phyloP scores from a whole-genome alignment of 2,329 filamentous ascomycete species.

The Calonectria pteridis region DNA sequence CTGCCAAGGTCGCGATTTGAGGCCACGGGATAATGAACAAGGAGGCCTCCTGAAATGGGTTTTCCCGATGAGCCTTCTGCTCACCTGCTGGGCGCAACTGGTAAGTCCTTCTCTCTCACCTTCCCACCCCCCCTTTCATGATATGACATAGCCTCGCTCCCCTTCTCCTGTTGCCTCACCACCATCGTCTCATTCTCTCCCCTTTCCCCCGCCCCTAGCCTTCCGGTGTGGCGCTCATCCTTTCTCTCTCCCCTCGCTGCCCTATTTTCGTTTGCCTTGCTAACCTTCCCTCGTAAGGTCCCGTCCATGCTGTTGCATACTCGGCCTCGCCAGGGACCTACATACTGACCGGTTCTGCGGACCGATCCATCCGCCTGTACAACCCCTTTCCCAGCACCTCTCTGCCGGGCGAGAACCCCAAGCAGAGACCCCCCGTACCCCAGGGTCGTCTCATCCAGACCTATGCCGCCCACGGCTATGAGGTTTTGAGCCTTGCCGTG shows the following conservation, averaged over 20 bases:
- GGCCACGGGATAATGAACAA: slow-evolving; percentile 38
- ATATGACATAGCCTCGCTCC: not conserved
- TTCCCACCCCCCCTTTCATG: not conserved
- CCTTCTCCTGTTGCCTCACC: not conserved
- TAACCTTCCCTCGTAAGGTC: slow-evolving; percentile 60
- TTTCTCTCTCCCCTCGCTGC: not conserved
- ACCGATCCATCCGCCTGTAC: slow-evolving; percentile 88
- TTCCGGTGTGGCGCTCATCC: slow-evolving; percentile 33
- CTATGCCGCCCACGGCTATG: slow-evolving; percentile 92
- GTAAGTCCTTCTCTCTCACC: slow-evolving; percentile 51
- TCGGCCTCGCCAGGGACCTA: slow-evolving; percentile 80
- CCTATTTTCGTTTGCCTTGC: slow-evolving; percentile 15
- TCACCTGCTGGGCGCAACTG: slow-evolving; percentile 70
- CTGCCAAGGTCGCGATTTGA: not conserved
- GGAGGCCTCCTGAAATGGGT: slow-evolving; percentile 51
- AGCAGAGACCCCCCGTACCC: slow-evolving; percentile 49
- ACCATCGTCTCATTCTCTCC: not conserved
- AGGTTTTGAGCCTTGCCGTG: slow-evolving; percentile 85
- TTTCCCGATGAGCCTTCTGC: slow-evolving; percentile 64
- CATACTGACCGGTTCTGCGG: slow-evolving; percentile 86
- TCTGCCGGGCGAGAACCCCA: slow-evolving; percentile 45
- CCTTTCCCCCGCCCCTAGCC: slow-evolving; percentile 15
- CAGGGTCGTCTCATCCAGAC: slow-evolving; percentile 81
- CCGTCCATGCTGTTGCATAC: slow-evolving; percentile 79
- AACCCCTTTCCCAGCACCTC: slow-evolving; percentile 73